Percentiles rank a stretch among this genome's conserved stretches.
Evolutionary conservation across 352 stramenopile genomes (phyloP).

Genomic region (Phytopythium helicoides): DNA sequence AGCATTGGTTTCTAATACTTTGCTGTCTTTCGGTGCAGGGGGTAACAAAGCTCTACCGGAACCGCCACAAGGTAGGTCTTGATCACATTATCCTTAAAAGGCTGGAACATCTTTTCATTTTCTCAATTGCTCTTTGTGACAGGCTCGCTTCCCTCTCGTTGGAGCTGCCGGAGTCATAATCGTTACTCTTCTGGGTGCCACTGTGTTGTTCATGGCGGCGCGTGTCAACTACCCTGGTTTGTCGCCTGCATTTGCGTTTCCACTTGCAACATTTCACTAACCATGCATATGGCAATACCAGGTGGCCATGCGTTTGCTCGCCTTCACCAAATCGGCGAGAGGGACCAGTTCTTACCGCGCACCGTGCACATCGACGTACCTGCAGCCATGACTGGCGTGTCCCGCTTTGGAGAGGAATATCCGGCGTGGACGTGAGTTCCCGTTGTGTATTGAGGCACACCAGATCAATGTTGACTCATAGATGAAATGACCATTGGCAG

Average conservation of each 20-base stretch:
- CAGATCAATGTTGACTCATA: neutral
- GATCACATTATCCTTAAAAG: too few species aligned
- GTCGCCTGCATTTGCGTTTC: neutral
- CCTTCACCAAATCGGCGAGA: constrained; percentile 47
- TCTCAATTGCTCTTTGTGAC: constrained; percentile 1
- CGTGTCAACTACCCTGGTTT: constrained; percentile 93
- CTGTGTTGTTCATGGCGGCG: constrained; percentile 74
- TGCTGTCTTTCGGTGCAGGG: constrained; percentile 28
- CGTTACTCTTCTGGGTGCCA: constrained; percentile 37
- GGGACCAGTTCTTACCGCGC: constrained; percentile 25
- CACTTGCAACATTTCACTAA: constrained; percentile 1
- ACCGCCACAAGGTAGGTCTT: constrained; percentile 49
- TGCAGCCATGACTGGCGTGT: constrained; percentile 94
- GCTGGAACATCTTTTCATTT: too few species aligned
- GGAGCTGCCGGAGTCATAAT: constrained; percentile 44
- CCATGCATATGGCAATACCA: constrained; percentile 9
- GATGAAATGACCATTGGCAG: constrained; percentile 17
- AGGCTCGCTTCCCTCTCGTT: constrained; percentile 56
- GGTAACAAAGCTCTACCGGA: constrained; percentile 64
- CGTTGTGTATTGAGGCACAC: neutral
- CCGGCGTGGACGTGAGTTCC: constrained; percentile 55
- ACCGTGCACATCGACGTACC: constrained; percentile 92
- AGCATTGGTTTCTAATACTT: neutral
- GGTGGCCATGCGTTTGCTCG: constrained; percentile 63
- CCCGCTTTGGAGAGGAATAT: constrained; percentile 84